phyloP scores from a whole-genome alignment of 768 basidiomycete genomes.

The Suillus bovinus region DNA sequence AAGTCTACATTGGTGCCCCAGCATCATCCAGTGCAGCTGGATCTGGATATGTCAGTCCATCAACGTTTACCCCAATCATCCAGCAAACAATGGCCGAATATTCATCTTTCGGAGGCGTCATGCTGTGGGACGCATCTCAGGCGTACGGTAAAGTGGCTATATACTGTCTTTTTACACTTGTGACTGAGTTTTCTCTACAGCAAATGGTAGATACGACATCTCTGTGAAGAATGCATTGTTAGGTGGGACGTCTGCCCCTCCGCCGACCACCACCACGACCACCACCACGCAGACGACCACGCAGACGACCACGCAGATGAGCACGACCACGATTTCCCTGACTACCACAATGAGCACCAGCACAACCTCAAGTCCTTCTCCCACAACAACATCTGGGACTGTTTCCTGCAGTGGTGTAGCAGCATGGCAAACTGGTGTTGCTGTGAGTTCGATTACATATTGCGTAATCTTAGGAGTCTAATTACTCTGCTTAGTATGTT shows the following conservation, averaged over 20 bases:
- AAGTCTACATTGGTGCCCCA: conserved; percentile 50
- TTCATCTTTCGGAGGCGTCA: conserved; percentile 47
- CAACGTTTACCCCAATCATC: conserved; percentile 33
- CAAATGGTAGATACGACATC: conserved; percentile 44
- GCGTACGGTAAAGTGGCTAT: conserved; percentile 35
- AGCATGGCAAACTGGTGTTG: conserved; percentile 38
- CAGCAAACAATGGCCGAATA: conserved; percentile 35
- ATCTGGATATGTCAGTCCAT: conserved; percentile 41
- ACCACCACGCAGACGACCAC: conserved; percentile 13
- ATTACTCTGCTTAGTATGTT: conserved; percentile 36
- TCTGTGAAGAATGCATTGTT: conserved; percentile 43
- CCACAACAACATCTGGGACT: conserved; percentile 23
- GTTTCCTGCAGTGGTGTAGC: conserved; percentile 44
- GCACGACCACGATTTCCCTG: conserved; percentile 14
- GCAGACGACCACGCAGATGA: conserved; percentile 10
- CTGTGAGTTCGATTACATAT: conserved; percentile 32
- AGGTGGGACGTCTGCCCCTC: conserved; percentile 13
- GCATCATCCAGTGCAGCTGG: conserved; percentile 41
- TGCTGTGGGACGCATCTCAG: conserved; percentile 47
- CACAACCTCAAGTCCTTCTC: conserved; percentile 23
- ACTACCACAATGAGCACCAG: conserved; percentile 10
- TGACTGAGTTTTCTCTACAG: conserved; percentile 20
- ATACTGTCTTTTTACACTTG: not conserved
- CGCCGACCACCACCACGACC: conserved; percentile 24
- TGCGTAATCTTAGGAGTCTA: not conserved